Percentiles rank a stretch among this genome's conserved stretches.
Evolutionary conservation across 495 filamentous ascomycete species (phyloP).

Genomic region (Penicillium odoratum): DNA sequence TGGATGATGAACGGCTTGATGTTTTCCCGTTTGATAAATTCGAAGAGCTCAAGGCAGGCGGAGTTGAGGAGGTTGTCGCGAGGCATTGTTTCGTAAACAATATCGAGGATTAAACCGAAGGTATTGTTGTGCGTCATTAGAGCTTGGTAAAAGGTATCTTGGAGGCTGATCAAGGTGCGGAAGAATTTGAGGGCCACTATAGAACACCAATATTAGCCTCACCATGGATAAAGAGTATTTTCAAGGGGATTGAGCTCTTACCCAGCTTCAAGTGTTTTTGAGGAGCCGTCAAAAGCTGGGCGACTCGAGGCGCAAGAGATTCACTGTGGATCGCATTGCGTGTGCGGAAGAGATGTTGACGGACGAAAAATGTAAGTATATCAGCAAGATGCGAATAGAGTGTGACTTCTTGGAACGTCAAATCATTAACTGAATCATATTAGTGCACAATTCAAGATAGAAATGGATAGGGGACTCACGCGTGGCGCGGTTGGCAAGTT

Average conservation of each 20-base stretch:
- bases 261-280: constrained; percentile 94
- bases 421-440: constrained; percentile 51
- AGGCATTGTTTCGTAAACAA: constrained; percentile 87
- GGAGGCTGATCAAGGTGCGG: constrained; percentile 78
- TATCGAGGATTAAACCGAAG: constrained; percentile 84
- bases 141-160: constrained; percentile 90
- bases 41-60: constrained; percentile 94
- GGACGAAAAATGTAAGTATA: constrained; percentile 91
- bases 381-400: constrained; percentile 90
- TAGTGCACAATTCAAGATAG: constrained; percentile 9
- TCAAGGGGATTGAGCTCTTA: constrained; percentile 40
- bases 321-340: constrained; percentile 86
- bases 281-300: constrained; percentile 77
- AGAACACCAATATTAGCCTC: constrained; percentile 10
- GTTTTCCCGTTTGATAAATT: constrained; percentile 83
- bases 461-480: constrained; percentile 42
- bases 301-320: constrained; percentile 74
- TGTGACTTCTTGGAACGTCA: constrained; percentile 78
- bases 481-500: constrained; percentile 65
- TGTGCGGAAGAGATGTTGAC: constrained; percentile 80
- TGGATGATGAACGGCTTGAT: constrained; percentile 81
- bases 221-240: background rate
- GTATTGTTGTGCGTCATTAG: constrained; percentile 82
- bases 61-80: constrained; percentile 96
- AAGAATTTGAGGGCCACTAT: constrained; percentile 92